Evolutionary conservation across 2,329 filamentous ascomycete species (phyloP), one percentile per base, ranked within the genome.

Genomic region (Colletotrichum coccodes): DNA sequence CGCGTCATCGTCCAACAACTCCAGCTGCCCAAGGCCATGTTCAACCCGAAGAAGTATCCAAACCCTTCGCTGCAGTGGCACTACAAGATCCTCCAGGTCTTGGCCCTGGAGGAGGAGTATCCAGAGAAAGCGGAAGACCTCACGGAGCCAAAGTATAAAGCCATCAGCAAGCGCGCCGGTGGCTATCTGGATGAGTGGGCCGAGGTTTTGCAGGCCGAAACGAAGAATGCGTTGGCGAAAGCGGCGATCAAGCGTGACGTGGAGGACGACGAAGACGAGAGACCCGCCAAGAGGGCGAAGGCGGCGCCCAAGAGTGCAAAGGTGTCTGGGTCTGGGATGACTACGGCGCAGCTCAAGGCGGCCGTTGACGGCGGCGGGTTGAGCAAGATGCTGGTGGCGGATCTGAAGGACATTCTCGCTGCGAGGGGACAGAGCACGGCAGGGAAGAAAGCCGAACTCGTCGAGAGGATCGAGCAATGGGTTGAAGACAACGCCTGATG

Each of bases 1-100:
- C 88, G 93, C 54, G 87, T 87, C 6, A 88, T 98, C 4, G 84
- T 98, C 3, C 92, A 96, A 76, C 94, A 97, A 73, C 83, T 98
- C 0, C 94, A 97, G 77, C 88, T 99, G 8, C 96, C 96, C 0
- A 95, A 93, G 75, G 94, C 88, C 6, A 85, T 88, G 36, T 99
- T 97, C 76, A 92, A 97, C 72, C 95, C 95, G 1, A 84, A 85
- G 1, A 96, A 92, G 75, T 98, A 98, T 75, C 94, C 96, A 0
- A 99, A 99, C 71, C 94, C 95, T 11, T 88, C 93, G 9, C 85
- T 99, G 28, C 96, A 99, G 81, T 99, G 95, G 95, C 96, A 98
- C 82, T 99, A 98, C 84, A 91, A 90, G 70, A 97, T 99, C 52
- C 83, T 99, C 0, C 96, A 99, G 80, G 92, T 93, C 7, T 86